phyloP scores from a whole-genome alignment of 108 stramenopile genomes.

The Nitzschia inconspicua region DNA sequence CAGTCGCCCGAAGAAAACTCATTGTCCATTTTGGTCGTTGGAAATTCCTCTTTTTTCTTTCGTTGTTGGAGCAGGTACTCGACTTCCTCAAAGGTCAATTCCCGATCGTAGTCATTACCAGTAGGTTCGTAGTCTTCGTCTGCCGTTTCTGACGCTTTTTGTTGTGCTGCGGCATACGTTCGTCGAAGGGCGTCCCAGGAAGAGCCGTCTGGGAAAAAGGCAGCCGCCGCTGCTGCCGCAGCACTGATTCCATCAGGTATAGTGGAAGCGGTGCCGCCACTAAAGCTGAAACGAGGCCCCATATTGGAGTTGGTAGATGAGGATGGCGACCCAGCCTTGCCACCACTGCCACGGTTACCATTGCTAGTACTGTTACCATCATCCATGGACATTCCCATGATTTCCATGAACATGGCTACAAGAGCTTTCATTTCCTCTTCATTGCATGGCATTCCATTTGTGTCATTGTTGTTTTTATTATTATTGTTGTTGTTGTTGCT shows the following conservation, averaged over 20 bases:
- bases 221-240: slow-evolving; percentile 30
- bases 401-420: slow-evolving; percentile 64
- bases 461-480: not conserved
- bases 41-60: slow-evolving; percentile 16
- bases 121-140: slow-evolving; percentile 29
- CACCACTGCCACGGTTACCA: not conserved
- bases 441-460: slow-evolving; percentile 36
- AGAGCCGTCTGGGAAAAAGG: slow-evolving; percentile 32
- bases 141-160: not conserved
- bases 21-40: slow-evolving; percentile 2
- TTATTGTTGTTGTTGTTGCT: not conserved
- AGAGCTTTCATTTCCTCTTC: slow-evolving; percentile 67
- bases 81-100: slow-evolving; percentile 10
- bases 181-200: slow-evolving; percentile 31
- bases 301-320: not conserved
- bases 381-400: slow-evolving; percentile 48
- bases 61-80: slow-evolving; percentile 1
- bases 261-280: slow-evolving; percentile 1
- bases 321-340: not conserved
- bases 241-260: slow-evolving; percentile 3
- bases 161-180: slow-evolving; percentile 17
- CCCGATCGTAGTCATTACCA: slow-evolving; percentile 22
- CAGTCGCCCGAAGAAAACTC: slow-evolving; percentile 35
- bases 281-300: slow-evolving; percentile 6
- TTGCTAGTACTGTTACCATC: slow-evolving; percentile 14